These are phyloP conservation scores for Lyophyllum semitale DNA, from an alignment of 768 basidiomycete genomes.

Conservation along the genomic window DNA sequence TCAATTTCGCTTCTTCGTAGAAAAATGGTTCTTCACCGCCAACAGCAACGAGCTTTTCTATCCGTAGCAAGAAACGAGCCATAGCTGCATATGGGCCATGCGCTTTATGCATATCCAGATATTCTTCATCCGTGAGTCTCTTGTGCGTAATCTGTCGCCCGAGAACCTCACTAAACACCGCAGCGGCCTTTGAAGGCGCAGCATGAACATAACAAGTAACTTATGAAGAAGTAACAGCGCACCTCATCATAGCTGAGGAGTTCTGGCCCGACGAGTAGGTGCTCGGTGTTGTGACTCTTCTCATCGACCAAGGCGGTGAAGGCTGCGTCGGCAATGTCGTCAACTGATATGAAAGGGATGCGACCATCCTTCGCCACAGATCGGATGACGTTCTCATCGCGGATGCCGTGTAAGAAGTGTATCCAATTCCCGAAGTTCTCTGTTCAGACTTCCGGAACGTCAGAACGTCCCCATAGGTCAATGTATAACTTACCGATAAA, in stretches of 20 bases:
- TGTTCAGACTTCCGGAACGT: conserved; percentile 17
- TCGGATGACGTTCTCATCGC: conserved; percentile 24
- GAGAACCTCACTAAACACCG: conserved; percentile 25
- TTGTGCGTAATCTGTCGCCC: conserved; percentile 30
- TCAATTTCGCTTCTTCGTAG: conserved; percentile 16
- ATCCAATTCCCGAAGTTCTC: neutral
- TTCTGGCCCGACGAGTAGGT: conserved; percentile 33
- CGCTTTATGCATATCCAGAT: conserved; percentile 11
- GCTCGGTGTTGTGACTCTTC: conserved; percentile 24
- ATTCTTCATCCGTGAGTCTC: conserved; percentile 21
- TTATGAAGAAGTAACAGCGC: neutral
- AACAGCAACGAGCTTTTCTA: conserved; percentile 20
- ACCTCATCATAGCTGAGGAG: conserved; percentile 33
- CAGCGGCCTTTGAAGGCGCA: conserved; percentile 17
- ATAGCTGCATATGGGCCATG: conserved; percentile 19
- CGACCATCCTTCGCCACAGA: conserved; percentile 28
- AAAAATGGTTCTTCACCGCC: conserved; percentile 26
- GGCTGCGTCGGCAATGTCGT: conserved; percentile 35
- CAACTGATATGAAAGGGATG: conserved; percentile 28
- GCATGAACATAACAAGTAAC: neutral
- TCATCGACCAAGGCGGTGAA: conserved; percentile 28
- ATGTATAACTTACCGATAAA: conserved; percentile 30
- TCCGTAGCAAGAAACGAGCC: conserved; percentile 14
- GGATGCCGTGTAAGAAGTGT: conserved; percentile 21
- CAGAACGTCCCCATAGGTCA: neutral